A percentile compares a stretch with the other conserved stretches of the same genome.
These are phyloP conservation scores for Penicillium sp. DNA, from an alignment of 2,329 filamentous ascomycete genomes.

Conservation along the genomic window DNA sequence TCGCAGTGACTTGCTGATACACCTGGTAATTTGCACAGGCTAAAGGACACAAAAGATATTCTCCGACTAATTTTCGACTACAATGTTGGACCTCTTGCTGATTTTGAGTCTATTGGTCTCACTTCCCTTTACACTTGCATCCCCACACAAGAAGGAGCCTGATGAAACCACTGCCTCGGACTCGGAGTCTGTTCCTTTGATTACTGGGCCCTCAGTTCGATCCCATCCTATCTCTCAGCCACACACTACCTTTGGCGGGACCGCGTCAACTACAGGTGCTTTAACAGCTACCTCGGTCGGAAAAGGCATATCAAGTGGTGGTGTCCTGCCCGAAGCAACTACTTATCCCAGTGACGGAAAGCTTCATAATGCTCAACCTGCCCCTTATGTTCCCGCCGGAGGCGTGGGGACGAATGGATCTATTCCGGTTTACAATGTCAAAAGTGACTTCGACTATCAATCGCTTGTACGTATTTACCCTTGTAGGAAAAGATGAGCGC, in stretches of 20 bases:
- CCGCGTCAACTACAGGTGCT: constrained; percentile 71
- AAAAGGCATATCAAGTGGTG: constrained; percentile 60
- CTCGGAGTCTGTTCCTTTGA: neutral
- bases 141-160: constrained; percentile 12
- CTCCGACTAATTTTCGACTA: constrained; percentile 3
- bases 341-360: constrained; percentile 73
- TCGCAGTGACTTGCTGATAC: neutral
- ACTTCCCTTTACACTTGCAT: constrained; percentile 22
- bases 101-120: constrained; percentile 21
- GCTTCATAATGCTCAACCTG: constrained; percentile 69
- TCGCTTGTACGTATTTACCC: constrained; percentile 57
- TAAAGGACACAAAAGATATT: neutral
- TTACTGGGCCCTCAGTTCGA: constrained; percentile 42
- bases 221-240: constrained; percentile 59
- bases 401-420: constrained; percentile 79
- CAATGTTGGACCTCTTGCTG: constrained; percentile 19
- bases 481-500: neutral
- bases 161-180: neutral
- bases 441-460: constrained; percentile 83
- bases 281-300: constrained; percentile 57
- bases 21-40: neutral
- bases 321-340: constrained; percentile 65
- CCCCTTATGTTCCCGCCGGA: constrained; percentile 72
- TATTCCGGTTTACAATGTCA: constrained; percentile 73
- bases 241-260: constrained; percentile 71